Conservation (phyloP, 352 stramenopile genomes). For the Bremia lactucae region DNA sequence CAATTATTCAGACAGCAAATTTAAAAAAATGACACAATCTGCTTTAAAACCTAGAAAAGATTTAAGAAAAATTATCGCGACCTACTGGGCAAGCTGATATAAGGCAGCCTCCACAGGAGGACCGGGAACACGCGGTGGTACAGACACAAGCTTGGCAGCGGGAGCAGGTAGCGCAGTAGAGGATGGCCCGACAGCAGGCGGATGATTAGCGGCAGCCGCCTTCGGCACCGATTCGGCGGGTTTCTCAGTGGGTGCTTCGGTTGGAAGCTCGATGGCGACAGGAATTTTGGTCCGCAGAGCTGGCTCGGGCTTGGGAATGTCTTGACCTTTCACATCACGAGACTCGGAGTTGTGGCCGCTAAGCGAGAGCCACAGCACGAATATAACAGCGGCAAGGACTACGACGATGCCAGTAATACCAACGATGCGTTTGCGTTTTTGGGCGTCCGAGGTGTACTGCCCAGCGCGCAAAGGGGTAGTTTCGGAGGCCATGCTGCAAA, state of each 20-base stretch:
- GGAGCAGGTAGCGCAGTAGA: not conserved
- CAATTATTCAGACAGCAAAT: no score
- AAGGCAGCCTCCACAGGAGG: not conserved
- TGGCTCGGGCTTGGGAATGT: constrained; percentile 14
- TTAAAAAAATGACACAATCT: no score
- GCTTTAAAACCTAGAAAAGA: no score
- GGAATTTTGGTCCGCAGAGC: constrained; percentile 12
- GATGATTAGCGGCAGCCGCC: not conserved
- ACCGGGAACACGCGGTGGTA: not conserved
- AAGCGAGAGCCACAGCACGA: constrained; percentile 25
- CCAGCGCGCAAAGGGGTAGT: constrained; percentile 18
- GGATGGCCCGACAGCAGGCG: not conserved
- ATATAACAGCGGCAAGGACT: constrained; percentile 15
- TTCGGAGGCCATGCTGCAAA: constrained; percentile 13
- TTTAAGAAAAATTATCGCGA: no score
- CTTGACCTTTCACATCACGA: constrained; percentile 8
- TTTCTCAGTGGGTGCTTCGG: constrained; percentile 6
- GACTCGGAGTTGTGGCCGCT: constrained; percentile 22
- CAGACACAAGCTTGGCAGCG: not conserved
- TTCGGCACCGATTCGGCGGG: not conserved
- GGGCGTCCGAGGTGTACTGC: constrained; percentile 19
- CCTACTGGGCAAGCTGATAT: no score
- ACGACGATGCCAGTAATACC: constrained; percentile 22
- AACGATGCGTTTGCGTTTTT: constrained; percentile 26
- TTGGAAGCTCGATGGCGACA: constrained; percentile 4